A percentile compares a stretch with the other conserved stretches of the same genome.
Conservation (phyloP, 2,329 filamentous ascomycete species). For the Penicillium sp. region DNA sequence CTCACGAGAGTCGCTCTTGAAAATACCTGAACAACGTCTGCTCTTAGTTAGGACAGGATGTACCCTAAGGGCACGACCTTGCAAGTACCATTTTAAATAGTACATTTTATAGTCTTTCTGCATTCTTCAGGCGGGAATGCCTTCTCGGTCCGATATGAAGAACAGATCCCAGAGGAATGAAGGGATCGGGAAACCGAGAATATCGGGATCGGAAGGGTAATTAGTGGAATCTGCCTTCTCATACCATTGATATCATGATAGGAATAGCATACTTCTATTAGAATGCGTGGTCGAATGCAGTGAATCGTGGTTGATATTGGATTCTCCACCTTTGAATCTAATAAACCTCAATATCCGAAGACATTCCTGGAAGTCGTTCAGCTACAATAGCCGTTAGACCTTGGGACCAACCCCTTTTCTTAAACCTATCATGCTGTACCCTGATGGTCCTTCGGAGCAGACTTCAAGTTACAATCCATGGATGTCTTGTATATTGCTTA, state of each 20-base stretch:
- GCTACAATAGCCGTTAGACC: not conserved
- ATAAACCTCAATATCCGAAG: not conserved
- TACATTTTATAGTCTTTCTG: too few relatives aligned
- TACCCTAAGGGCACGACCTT: not conserved
- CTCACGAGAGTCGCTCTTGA: too few relatives aligned
- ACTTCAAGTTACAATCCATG: too few relatives aligned
- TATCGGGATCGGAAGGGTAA: not conserved
- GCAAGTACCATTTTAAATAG: not conserved
- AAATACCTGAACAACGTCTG: too few relatives aligned
- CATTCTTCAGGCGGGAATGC: not conserved
- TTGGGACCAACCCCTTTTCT: too few relatives aligned
- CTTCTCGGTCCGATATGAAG: not conserved
- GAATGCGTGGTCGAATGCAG: not conserved
- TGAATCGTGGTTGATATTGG: not conserved
- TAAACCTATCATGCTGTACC: too few relatives aligned
- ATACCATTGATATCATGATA: not conserved
- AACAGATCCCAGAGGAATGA: not conserved
- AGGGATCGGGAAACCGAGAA: slow-evolving; percentile 5
- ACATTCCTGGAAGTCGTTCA: not conserved
- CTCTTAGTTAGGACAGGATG: not conserved
- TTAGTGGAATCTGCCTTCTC: not conserved
- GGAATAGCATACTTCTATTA: not conserved
- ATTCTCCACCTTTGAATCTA: too few relatives aligned
- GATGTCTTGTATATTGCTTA: too few relatives aligned
- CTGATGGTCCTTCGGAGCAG: too few relatives aligned